These are phyloP conservation scores for Pulveroboletus sp. DNA, from an alignment of 768 basidiomycete genomes.

Conservation along the genomic window DNA sequence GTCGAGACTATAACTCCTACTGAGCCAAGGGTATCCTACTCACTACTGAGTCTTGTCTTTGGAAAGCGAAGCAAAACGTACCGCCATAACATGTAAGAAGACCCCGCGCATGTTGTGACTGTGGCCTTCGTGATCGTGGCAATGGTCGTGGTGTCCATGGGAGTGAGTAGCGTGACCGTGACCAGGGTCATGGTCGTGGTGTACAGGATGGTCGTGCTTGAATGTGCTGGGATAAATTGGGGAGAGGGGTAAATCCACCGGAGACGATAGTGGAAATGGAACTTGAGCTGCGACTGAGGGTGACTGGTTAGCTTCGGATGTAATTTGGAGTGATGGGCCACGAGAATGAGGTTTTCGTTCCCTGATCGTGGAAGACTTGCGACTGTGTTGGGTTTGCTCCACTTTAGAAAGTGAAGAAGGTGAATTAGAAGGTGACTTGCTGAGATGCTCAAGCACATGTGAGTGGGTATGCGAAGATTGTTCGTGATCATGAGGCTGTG, in stretches of 20 bases:
- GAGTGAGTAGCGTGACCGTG: conserved; percentile 49
- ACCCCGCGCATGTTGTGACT: conserved; percentile 99
- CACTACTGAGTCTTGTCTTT: conserved; percentile 7
- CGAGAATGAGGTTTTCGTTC: conserved; percentile 37
- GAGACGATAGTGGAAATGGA: conserved; percentile 28
- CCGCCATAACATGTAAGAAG: conserved; percentile 96
- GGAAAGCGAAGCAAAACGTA: conserved; percentile 34
- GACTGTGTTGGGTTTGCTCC: conserved; percentile 6
- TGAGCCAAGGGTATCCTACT: conserved; percentile 89
- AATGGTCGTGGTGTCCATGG: conserved; percentile 39
- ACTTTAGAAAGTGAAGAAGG: conserved; percentile 9
- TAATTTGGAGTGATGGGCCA: conserved; percentile 40
- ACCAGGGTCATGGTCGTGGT: conserved; percentile 19
- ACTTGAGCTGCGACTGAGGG: conserved; percentile 19
- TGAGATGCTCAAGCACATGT: conserved; percentile 30
- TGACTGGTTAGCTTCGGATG: conserved; percentile 22
- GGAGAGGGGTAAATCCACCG: conserved; percentile 54
- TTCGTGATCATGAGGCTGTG: conserved; percentile 26
- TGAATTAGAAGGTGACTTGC: conserved; percentile 16
- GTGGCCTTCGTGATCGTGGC: conserved; percentile 70
- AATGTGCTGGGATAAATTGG: conserved; percentile 57
- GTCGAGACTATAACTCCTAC: conserved; percentile 98
- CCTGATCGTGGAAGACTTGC: conserved; percentile 19
- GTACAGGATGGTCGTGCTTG: conserved; percentile 44
- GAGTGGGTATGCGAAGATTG: conserved; percentile 23